A percentile compares a stretch with the other conserved stretches of the same genome.
Conservation (phyloP, 2,329 filamentous ascomycete species). For the Fusarium praegraminearum region DNA sequence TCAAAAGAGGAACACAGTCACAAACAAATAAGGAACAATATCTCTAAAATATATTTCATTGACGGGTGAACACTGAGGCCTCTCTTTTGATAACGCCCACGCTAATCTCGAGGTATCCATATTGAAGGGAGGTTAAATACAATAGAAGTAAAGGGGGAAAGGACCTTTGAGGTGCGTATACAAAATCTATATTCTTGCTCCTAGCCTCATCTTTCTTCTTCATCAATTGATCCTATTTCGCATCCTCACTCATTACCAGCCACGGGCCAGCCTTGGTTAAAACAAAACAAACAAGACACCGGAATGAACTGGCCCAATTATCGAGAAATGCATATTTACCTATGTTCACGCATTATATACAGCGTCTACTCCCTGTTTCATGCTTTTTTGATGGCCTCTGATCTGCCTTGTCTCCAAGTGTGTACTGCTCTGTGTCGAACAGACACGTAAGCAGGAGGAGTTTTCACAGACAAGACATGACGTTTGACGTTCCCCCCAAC, state of each 20-base stretch:
- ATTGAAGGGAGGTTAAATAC: slow-evolving; percentile 35
- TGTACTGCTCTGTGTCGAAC: slow-evolving; percentile 1
- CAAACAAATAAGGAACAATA: not conserved
- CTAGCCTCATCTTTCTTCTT: slow-evolving; percentile 23
- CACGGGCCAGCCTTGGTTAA: slow-evolving; percentile 30
- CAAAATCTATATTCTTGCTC: slow-evolving; percentile 34
- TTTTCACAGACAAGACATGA: slow-evolving; percentile 2
- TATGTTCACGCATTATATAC: slow-evolving; percentile 44
- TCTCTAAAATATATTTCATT: slow-evolving; percentile 24
- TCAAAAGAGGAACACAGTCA: not conserved
- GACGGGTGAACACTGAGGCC: slow-evolving; percentile 19
- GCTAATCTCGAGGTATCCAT: slow-evolving; percentile 50
- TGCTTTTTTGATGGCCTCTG: slow-evolving; percentile 3
- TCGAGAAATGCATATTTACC: slow-evolving; percentile 34
- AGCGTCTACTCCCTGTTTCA: slow-evolving; percentile 19
- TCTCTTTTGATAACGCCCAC: slow-evolving; percentile 47
- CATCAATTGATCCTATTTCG: slow-evolving; percentile 32
- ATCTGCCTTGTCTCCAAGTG: slow-evolving; percentile 24
- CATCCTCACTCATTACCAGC: slow-evolving; percentile 41
- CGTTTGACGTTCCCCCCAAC: slow-evolving; percentile 48
- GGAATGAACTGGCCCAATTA: slow-evolving; percentile 27
- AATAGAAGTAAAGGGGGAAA: slow-evolving; percentile 39
- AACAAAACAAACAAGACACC: slow-evolving; percentile 20
- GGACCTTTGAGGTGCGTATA: slow-evolving; percentile 42
- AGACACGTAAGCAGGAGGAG: slow-evolving; percentile 1